Conservation (phyloP, 2,329 filamentous ascomycete genomes). For the Chaetomiaceae sp. region DNA sequence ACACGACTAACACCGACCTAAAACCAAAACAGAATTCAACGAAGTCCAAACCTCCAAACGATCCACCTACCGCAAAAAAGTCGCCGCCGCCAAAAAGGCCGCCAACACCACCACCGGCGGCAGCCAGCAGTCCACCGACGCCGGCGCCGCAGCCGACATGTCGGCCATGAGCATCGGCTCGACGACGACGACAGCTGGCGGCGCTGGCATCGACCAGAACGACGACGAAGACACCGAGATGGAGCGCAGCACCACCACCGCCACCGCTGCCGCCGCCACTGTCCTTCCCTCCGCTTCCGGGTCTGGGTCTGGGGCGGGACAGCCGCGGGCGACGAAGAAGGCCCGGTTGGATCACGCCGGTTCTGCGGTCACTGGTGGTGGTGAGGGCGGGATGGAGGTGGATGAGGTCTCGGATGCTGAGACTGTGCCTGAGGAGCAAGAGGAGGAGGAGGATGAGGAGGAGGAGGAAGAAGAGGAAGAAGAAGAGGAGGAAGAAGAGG, state of each 20-base stretch:
- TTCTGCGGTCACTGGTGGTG: slow-evolving; percentile 24
- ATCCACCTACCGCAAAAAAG: slow-evolving; percentile 65
- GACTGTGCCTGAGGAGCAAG: slow-evolving; percentile 42
- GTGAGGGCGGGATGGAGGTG: slow-evolving; percentile 43
- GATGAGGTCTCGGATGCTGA: slow-evolving; percentile 44
- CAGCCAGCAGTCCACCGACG: slow-evolving; percentile 5
- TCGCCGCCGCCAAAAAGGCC: slow-evolving; percentile 57
- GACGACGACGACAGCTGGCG: slow-evolving; percentile 28
- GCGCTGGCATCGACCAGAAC: too few relatives aligned
- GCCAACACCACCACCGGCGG: slow-evolving; percentile 26
- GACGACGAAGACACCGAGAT: slow-evolving; percentile 20
- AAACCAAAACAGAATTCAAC: slow-evolving; percentile 69
- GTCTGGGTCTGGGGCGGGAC: not conserved
- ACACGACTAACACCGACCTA: too few relatives aligned
- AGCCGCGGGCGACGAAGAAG: slow-evolving; percentile 35
- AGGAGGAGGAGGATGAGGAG: slow-evolving; percentile 40
- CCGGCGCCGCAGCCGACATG: slow-evolving; percentile 23
- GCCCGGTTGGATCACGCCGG: slow-evolving; percentile 34
- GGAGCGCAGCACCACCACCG: slow-evolving; percentile 13
- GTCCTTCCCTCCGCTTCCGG: too few relatives aligned
- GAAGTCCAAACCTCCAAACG: slow-evolving; percentile 69
- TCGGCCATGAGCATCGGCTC: slow-evolving; percentile 33
- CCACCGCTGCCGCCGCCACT: not conserved
- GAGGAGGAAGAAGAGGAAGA: slow-evolving; percentile 40
- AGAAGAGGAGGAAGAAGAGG: slow-evolving; percentile 39